phyloP scores from a whole-genome alignment of 495 filamentous ascomycete genomes.

The Margaritispora aquatica region DNA sequence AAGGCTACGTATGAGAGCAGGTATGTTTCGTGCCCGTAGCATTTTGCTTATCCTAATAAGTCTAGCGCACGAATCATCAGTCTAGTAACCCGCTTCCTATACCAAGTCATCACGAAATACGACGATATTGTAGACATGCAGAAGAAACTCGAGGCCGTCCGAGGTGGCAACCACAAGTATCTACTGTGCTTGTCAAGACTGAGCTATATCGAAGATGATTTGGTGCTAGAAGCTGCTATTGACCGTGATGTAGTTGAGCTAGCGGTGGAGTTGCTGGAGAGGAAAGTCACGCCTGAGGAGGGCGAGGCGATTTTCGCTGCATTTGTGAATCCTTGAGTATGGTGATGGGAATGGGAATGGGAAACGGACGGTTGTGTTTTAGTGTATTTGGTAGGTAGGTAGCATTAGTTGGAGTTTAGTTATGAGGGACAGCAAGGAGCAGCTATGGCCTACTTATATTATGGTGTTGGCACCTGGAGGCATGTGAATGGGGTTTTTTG shows the following conservation, averaged over 20 bases:
- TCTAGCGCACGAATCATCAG: constrained; percentile 18
- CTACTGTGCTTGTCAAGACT: constrained; percentile 22
- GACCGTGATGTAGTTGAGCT: constrained; percentile 19
- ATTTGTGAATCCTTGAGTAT: constrained; percentile 11
- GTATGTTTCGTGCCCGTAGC: constrained; percentile 4
- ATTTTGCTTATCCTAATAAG: neutral
- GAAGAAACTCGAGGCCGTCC: constrained; percentile 17
- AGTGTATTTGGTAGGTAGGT: too few relatives aligned
- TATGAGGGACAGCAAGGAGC: too few relatives aligned
- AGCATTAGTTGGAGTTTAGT: too few relatives aligned
- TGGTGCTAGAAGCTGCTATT: constrained; percentile 21
- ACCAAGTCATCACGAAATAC: constrained; percentile 21
- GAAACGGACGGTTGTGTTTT: too few relatives aligned
- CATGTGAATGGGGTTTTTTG: too few relatives aligned
- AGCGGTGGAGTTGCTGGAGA: constrained; percentile 21
- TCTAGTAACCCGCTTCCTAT: constrained; percentile 15
- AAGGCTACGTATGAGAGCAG: constrained; percentile 14
- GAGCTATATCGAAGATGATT: constrained; percentile 22
- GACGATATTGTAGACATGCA: constrained; percentile 20
- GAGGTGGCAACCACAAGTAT: constrained; percentile 22
- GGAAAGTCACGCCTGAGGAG: constrained; percentile 22
- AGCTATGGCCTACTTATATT: too few relatives aligned
- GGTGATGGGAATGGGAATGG: neutral
- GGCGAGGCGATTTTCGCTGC: constrained; percentile 22
- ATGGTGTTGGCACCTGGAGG: too few relatives aligned